A percentile compares a stretch with the other conserved stretches of the same genome.
Conservation (phyloP, 2,329 filamentous ascomycete species). For the Ascomycota sp. region DNA sequence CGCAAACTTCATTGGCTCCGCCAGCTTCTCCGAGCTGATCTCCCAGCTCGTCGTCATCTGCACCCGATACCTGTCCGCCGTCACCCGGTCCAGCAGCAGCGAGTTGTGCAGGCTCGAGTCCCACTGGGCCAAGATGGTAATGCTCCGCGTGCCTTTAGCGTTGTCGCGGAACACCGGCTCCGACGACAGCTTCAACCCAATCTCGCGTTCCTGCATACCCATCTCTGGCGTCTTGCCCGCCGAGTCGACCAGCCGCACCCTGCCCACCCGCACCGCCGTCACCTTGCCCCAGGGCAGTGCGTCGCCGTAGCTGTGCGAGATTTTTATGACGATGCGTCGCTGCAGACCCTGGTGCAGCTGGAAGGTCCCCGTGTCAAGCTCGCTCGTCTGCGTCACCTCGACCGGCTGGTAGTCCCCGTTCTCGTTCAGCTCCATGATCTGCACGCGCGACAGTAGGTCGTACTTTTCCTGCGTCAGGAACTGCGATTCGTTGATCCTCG, state of each 20-base stretch:
- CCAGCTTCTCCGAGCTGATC: constrained; percentile 60
- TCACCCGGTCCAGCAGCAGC: constrained; percentile 79
- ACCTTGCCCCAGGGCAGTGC: constrained; percentile 78
- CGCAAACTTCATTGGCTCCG: constrained; percentile 74
- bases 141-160: constrained; percentile 71
- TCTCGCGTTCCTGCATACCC: constrained; percentile 48
- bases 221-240: constrained; percentile 71
- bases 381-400: constrained; percentile 72
- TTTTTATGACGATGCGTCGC: constrained; percentile 63
- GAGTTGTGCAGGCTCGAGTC: constrained; percentile 87
- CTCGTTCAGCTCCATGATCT: constrained; percentile 82
- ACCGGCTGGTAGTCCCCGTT: constrained; percentile 79
- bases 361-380: constrained; percentile 74
- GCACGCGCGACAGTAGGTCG: constrained; percentile 71
- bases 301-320: constrained; percentile 84
- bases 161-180: constrained; percentile 68
- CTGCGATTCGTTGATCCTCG: constrained; percentile 73
- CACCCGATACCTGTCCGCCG: constrained; percentile 79
- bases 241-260: constrained; percentile 65
- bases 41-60: constrained; percentile 80
- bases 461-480: constrained; percentile 89
- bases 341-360: constrained; percentile 92
- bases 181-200: constrained; percentile 56
- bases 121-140: constrained; percentile 84
- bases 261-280: constrained; percentile 54